Conservation (phyloP, 2,329 filamentous ascomycete genomes). For the Colletotrichum noveboracense region DNA sequence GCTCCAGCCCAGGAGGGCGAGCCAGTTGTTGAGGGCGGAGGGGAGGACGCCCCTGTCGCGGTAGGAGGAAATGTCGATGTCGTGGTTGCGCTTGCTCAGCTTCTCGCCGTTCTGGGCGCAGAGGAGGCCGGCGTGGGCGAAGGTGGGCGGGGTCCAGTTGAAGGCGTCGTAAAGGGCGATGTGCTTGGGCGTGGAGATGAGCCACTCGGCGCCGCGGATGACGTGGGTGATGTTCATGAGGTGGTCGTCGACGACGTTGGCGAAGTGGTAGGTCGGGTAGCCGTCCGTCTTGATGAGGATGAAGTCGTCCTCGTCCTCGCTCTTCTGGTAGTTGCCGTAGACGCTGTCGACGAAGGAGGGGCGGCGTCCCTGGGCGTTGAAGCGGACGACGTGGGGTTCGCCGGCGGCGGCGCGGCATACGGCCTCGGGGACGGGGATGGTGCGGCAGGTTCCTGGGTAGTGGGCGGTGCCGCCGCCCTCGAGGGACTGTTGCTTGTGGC, state of each 20-base stretch:
- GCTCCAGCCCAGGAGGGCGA: slow-evolving; percentile 85
- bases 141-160: slow-evolving; percentile 74
- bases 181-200: slow-evolving; percentile 85
- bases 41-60: slow-evolving; percentile 51
- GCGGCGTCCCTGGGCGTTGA: slow-evolving; percentile 66
- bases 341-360: slow-evolving; percentile 78
- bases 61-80: slow-evolving; percentile 59
- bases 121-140: slow-evolving; percentile 81
- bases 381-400: slow-evolving; percentile 78
- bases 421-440: slow-evolving; percentile 70
- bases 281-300: slow-evolving; percentile 92
- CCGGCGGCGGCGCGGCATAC: slow-evolving; percentile 71
- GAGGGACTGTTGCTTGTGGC: slow-evolving; percentile 68
- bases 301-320: slow-evolving; percentile 73
- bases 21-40: slow-evolving; percentile 73
- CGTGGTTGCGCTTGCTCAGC: slow-evolving; percentile 81
- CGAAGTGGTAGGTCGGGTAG: slow-evolving; percentile 94
- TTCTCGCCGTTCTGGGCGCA: slow-evolving; percentile 74
- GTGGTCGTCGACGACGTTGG: slow-evolving; percentile 96
- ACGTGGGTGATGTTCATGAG: slow-evolving; percentile 96
- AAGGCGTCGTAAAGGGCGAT: slow-evolving; percentile 77
- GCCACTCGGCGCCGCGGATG: slow-evolving; percentile 93
- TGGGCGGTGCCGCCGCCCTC: slow-evolving; percentile 48
- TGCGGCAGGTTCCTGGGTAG: slow-evolving; percentile 72
- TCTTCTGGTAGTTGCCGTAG: slow-evolving; percentile 71